Base-by-base conservation (phyloP, 108 stramenopile species). In the Epipyxis sp. region DNA sequence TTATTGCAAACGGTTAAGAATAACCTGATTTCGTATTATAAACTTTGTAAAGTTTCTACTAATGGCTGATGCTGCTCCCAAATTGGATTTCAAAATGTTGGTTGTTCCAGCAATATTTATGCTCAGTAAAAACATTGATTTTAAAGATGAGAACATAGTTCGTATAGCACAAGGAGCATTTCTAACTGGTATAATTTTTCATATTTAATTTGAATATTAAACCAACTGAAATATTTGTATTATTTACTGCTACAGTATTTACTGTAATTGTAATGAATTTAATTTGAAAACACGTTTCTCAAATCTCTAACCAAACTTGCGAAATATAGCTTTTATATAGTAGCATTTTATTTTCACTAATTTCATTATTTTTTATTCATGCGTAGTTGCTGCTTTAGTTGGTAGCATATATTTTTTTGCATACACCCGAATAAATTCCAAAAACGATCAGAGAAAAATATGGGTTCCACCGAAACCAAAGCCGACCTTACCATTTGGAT, bases 401-500 rank as follows among this genome's bases (percentile, higher is more conserved):
- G 65, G 65, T 16, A 37, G 29, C 41, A 74, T 57, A 10, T 74
- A 74, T 37, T 13, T 3, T 10, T 74, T 34, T 74, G 42, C 43
- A 10, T 74, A 57, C 20, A 46, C 44, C 3, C 44, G 29, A 13
- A 25, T 74, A n/a, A 16, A 13, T 16, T 13, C 71, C 3, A 74
- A 39, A 10, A 35, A 6, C 10, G 25, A 74, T 32, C 40, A 3
- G 71, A 74, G 43, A 42, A 74, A 27, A 10, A 74, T 74, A 16
- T 74, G 71, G 71, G 71, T 74, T 74, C 71, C 71, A 27, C 71
- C 71, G 16, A 74, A 74, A 25, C n/a, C 71, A 42, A 34, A 27
- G 35, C 71, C 71, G 10, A 29, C n/a, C 3, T 32, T 74, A 46
- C 71, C 71, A 10, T 74, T 74, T 57, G 61, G 61, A 35, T 57